Conservation (phyloP, 305 asterid species). For the Fraxinus paxiana region DNA sequence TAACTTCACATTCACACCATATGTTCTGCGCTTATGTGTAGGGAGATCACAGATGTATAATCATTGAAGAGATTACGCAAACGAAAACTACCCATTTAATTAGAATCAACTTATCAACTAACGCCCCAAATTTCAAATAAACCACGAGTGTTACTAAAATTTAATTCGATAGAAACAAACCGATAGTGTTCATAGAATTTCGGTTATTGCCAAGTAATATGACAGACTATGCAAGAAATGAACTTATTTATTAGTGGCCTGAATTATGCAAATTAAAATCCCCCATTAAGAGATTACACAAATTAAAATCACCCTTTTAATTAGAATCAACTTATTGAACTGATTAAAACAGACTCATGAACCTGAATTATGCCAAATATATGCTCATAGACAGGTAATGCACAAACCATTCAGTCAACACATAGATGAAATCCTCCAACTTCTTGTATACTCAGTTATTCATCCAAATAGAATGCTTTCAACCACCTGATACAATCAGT, state of each 20-base stretch:
- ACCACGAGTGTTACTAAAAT: neutral
- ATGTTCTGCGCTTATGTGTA: neutral
- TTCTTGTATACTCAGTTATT: neutral
- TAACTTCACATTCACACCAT: neutral
- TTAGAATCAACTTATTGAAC: neutral
- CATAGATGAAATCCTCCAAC: neutral
- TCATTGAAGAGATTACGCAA: neutral
- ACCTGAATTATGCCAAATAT: neutral
- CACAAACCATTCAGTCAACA: neutral
- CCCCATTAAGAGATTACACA: neutral
- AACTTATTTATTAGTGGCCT: constrained; percentile 2
- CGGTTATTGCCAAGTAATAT: neutral
- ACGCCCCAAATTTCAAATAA: neutral
- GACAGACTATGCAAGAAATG: neutral
- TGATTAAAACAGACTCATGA: neutral
- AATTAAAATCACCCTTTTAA: neutral
- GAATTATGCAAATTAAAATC: neutral
- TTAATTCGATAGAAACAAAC: neutral
- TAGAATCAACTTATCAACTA: neutral
- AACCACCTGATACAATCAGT: neutral
- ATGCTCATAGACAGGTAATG: neutral
- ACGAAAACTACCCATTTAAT: neutral
- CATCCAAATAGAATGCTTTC: neutral
- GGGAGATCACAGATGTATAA: neutral
- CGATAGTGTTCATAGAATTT: neutral